Conservation (phyloP, 108 stramenopile species). For the Aurantiochytrium sp. region DNA sequence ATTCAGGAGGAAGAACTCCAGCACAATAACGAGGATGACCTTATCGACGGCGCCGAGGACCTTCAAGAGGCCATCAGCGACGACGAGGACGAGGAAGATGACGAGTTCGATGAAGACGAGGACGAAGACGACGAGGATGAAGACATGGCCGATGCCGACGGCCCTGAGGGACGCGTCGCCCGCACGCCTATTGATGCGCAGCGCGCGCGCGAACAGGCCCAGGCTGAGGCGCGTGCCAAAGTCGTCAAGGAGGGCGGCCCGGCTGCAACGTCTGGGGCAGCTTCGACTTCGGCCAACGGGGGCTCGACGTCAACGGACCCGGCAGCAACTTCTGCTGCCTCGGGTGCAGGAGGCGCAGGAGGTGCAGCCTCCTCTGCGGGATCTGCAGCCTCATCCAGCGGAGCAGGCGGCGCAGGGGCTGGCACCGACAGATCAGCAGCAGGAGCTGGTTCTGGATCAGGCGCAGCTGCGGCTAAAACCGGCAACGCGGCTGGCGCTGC, state of each 20-base stretch:
- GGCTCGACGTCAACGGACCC: too few relatives aligned
- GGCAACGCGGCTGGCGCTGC: neutral
- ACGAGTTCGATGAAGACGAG: neutral
- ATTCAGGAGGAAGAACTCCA: neutral
- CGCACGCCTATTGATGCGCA: neutral
- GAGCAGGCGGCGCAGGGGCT: neutral
- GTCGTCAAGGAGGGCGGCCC: neutral
- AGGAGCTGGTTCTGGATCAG: neutral
- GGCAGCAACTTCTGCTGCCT: neutral
- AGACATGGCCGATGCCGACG: too few relatives aligned
- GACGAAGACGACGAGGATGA: neutral
- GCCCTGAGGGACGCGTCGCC: neutral
- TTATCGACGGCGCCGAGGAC: neutral
- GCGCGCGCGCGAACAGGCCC: neutral
- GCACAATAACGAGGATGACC: slow-evolving; percentile 16
- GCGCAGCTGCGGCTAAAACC: neutral
- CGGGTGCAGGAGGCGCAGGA: too few relatives aligned
- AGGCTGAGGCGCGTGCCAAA: neutral
- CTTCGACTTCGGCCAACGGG: too few relatives aligned
- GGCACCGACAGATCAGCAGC: neutral
- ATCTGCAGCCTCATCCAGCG: neutral
- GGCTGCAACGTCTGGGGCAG: neutral
- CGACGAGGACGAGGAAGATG: neutral
- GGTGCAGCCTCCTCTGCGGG: too few relatives aligned
- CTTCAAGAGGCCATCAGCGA: neutral